Base-by-base conservation (phyloP, 2,329 filamentous ascomycete genomes). In the Aureobasidium sp. region DNA sequence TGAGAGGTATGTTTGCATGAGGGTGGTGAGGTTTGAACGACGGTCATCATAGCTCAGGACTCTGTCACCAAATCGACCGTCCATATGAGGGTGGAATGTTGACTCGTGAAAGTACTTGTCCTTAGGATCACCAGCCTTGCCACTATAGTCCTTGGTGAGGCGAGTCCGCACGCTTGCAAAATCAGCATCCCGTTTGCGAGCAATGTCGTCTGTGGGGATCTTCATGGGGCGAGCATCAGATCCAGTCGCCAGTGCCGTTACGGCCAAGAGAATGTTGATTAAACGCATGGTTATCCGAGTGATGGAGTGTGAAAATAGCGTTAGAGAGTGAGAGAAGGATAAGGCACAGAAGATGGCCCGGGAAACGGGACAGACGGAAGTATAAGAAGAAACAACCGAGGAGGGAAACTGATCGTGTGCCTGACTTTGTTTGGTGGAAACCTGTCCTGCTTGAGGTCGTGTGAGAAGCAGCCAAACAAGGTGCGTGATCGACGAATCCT, bases 1-100 rank as follows among this genome's bases (percentile, higher is more conserved):
- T 1, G 75, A 71, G 3, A 84, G 74, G 66, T 85, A 85, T 1
- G 81, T 80, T 65, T 78, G 79, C 63, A 85, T 75, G 39, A 85
- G 73, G 2, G 77, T 73, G 25, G 76, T 77, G 21, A 85, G 75
- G 62, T 82, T 76, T 14, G 73, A 69, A 27, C 73, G 72, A 30
- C 79, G 78, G 48, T 79, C 72, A n/a, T 79, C 72, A 44, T 79
- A 76, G 3, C 76, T 71, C 2, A 85, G 72, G 5, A 73, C 68
- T 6, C 70, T 62, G 3, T 74, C 70, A 27, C 80, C 81, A 68
- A 85, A 86, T 48, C 78, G 80, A 62, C 81, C 81, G 66, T 84
- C 82, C 70, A 83, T 83, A 65, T 84, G 81, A 59, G 76, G 74
- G 66, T 82, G 75, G 69, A 84, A 84, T 74, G 66, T 66, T 25